Evolutionary conservation across 2,329 filamentous ascomycete genomes (phyloP).

Genomic region (Pestalotiopsis sp.): DNA sequence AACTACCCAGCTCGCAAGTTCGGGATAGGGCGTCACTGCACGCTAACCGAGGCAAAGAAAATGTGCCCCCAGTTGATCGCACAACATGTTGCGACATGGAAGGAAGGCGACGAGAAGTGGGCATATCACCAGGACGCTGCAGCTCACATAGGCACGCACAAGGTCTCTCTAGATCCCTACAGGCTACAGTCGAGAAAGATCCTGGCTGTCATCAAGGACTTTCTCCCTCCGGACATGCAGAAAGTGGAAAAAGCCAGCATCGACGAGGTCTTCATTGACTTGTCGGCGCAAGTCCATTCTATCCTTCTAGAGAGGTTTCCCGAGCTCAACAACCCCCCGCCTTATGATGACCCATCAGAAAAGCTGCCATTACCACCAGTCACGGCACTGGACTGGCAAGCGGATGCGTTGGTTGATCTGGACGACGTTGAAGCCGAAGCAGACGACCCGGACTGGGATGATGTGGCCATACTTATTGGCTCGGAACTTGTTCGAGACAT

Average conservation of each 20-base stretch:
- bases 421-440: conserved; percentile 73
- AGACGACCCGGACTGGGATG: conserved; percentile 93
- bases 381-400: conserved; percentile 79
- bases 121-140: conserved; percentile 83
- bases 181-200: conserved; percentile 83
- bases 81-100: conserved; percentile 95
- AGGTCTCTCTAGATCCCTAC: conserved; percentile 94
- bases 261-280: conserved; percentile 93
- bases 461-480: conserved; percentile 82
- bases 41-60: conserved; percentile 79
- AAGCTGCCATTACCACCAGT: conserved; percentile 69
- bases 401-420: conserved; percentile 80
- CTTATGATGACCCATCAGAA: conserved; percentile 73
- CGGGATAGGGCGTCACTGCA: conserved; percentile 80
- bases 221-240: conserved; percentile 66
- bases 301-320: conserved; percentile 77
- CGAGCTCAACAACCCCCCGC: conserved; percentile 68
- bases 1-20: conserved; percentile 89
- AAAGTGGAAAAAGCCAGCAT: conserved; percentile 91
- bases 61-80: conserved; percentile 81
- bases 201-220: conserved; percentile 74
- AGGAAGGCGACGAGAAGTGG: conserved; percentile 90
- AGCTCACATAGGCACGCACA: conserved; percentile 81
- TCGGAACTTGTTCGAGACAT: conserved; percentile 86
- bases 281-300: conserved; percentile 81